phyloP scores from a whole-genome alignment of 2,329 filamentous ascomycete genomes.

The Aspergillus sp. region DNA sequence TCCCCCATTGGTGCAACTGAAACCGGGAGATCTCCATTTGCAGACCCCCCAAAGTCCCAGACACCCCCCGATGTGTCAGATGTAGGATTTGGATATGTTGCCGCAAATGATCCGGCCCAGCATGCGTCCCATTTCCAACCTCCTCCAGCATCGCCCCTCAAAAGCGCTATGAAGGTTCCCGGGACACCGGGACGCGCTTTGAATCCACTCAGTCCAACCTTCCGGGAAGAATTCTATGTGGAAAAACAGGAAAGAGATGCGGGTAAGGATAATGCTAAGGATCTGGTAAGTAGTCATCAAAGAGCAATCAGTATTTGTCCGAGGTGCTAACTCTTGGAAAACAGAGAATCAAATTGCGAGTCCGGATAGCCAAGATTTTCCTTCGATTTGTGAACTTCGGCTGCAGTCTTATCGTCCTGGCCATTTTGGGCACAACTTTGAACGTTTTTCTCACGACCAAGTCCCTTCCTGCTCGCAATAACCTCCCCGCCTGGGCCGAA shows the following conservation, averaged over 20 bases:
- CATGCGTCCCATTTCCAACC: conserved; percentile 53
- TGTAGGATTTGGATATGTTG: conserved; percentile 89
- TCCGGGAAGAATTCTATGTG: conserved; percentile 77
- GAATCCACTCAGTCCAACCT: conserved; percentile 86
- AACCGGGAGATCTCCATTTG: conserved; percentile 44
- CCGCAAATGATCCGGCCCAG: conserved; percentile 47
- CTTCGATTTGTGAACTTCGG: conserved; percentile 96
- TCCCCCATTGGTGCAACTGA: conserved; percentile 53
- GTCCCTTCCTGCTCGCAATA: conserved; percentile 67
- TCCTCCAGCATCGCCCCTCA: conserved; percentile 72
- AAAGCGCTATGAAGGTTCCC: conserved; percentile 84
- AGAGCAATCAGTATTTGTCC: neutral
- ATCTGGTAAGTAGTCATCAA: conserved; percentile 63
- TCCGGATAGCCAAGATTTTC: conserved; percentile 88
- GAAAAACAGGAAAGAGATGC: conserved; percentile 79
- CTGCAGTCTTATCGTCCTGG: conserved; percentile 89
- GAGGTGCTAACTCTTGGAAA: conserved; percentile 33
- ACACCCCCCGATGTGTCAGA: conserved; percentile 63
- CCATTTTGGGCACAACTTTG: conserved; percentile 85
- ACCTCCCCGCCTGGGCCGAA: conserved; percentile 76
- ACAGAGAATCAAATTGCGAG: conserved; percentile 87
- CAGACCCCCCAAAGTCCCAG: conserved; percentile 47
- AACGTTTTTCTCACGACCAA: conserved; percentile 89
- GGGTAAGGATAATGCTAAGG: conserved; percentile 80
- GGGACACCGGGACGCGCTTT: conserved; percentile 71